phyloP scores from a whole-genome alignment of 192 early-diverging fungal genomes.

The Podila clonocystis region DNA sequence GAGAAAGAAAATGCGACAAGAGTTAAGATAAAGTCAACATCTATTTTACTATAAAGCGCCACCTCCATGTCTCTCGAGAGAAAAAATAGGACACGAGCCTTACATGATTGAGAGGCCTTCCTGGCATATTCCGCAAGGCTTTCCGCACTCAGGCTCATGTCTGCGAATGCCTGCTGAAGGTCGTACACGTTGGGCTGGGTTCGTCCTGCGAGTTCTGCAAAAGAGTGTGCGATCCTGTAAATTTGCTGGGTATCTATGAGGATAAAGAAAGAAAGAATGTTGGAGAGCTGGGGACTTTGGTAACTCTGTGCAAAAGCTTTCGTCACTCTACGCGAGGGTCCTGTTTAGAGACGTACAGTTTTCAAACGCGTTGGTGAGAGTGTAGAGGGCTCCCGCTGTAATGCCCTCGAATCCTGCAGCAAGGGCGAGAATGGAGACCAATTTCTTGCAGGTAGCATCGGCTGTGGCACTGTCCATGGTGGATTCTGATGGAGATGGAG shows the following conservation, averaged over 20 bases:
- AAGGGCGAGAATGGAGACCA: constrained; percentile 53
- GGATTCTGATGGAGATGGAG: constrained; percentile 3
- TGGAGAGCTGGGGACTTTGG: background rate
- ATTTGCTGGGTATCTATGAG: constrained; percentile 58
- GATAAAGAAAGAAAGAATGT: background rate
- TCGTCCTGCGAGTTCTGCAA: constrained; percentile 62
- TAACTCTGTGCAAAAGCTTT: background rate
- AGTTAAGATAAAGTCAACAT: background rate
- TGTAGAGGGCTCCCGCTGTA: constrained; percentile 44
- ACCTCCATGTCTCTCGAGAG: too few relatives aligned
- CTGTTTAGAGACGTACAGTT: constrained; percentile 43
- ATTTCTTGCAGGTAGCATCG: constrained; percentile 44
- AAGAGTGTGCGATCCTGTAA: constrained; percentile 54
- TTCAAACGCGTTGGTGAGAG: constrained; percentile 49
- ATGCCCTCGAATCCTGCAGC: constrained; percentile 57
- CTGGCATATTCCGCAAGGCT: constrained; percentile 50
- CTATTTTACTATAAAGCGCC: background rate
- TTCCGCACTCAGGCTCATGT: constrained; percentile 44
- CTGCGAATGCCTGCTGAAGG: constrained; percentile 55
- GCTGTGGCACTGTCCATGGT: constrained; percentile 28
- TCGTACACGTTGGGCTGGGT: constrained; percentile 61
- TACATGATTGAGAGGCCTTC: constrained; percentile 46
- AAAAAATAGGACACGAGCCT: background rate
- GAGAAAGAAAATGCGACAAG: background rate
- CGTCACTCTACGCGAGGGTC: background rate